Conservation (phyloP, 139 green algal genomes). For the Gonium pectorale region DNA sequence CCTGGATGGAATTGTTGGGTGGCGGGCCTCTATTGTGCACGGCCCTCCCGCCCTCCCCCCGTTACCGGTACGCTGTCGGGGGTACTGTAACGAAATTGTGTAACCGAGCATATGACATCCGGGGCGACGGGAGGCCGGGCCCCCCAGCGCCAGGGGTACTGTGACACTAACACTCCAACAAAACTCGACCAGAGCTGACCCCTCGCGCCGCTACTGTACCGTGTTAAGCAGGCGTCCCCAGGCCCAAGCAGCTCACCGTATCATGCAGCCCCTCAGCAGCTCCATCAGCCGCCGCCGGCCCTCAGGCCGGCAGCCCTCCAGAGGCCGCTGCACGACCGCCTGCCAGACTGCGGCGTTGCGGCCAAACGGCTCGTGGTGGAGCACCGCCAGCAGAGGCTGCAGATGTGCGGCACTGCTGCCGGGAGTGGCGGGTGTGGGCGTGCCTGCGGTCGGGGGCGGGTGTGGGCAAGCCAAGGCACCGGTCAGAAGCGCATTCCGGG, state of each 20-base stretch:
- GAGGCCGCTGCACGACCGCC: constrained; percentile 72
- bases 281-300: constrained; percentile 72
- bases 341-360: constrained; percentile 63
- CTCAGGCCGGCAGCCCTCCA: constrained; percentile 64
- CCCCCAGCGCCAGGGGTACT: too few relatives aligned
- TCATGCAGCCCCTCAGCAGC: constrained; percentile 82
- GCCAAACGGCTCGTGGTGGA: constrained; percentile 84
- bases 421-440: constrained; percentile 70
- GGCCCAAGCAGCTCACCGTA: constrained; percentile 68
- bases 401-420: constrained; percentile 65
- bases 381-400: constrained; percentile 94
- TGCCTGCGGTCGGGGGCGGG: constrained; percentile 65
- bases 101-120: too few relatives aligned
- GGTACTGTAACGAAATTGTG: too few relatives aligned
- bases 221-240: too few relatives aligned
- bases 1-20: too few relatives aligned
- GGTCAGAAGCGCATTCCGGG: background rate
- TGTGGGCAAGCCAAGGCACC: background rate
- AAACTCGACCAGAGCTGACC: too few relatives aligned
- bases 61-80: too few relatives aligned
- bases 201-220: too few relatives aligned
- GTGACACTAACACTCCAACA: too few relatives aligned
- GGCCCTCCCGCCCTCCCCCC: too few relatives aligned
- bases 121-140: too few relatives aligned
- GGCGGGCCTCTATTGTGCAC: too few relatives aligned